Conservation (phyloP, 148 eudicot species). For the Arctostaphylos glauca region DNA sequence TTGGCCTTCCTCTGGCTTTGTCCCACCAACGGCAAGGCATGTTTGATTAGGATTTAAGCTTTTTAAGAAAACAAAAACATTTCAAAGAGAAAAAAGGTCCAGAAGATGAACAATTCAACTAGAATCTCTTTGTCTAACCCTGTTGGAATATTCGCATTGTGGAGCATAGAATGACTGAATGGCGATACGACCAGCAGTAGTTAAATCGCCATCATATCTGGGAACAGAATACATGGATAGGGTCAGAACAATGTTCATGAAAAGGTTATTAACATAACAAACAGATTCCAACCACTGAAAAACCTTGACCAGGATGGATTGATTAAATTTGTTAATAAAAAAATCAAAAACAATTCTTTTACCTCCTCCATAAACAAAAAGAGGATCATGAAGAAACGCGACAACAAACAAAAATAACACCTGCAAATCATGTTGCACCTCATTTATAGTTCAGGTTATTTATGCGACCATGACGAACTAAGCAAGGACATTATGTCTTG, state of each 20-base stretch:
- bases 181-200: constrained; percentile 71
- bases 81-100: neutral
- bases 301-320: neutral
- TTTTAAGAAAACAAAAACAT: neutral
- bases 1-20: too few relatives aligned
- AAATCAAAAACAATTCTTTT: neutral
- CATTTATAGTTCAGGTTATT: neutral
- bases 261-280: constrained; percentile 3
- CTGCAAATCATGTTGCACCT: neutral
- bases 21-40: neutral
- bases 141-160: constrained; percentile 74
- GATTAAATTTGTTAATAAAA: neutral
- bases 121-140: constrained; percentile 38
- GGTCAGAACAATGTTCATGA: neutral
- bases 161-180: constrained; percentile 92
- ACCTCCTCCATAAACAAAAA: neutral
- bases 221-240: constrained; percentile 10
- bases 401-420: neutral
- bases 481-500: too few relatives aligned
- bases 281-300: constrained; percentile 4
- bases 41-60: neutral
- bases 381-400: neutral
- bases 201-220: constrained; percentile 45
- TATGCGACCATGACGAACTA: too few relatives aligned
- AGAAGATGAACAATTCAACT: neutral